phyloP scores from a whole-genome alignment of 106 monocot genomes.

The Platanthera guangdongensis region DNA sequence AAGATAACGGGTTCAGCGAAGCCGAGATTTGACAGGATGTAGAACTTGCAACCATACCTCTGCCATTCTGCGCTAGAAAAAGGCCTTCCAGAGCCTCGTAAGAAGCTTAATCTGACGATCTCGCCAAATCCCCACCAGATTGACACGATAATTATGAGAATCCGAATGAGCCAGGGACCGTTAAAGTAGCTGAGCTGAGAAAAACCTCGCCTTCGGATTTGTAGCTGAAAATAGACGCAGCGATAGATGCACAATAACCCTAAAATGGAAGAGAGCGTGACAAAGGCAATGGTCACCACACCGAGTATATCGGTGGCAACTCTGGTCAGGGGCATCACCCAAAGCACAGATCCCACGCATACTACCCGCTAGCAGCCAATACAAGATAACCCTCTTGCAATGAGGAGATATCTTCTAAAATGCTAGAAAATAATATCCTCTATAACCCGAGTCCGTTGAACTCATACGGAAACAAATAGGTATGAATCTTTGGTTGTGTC shows the following conservation, averaged over 20 bases:
- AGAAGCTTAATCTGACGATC: conserved; percentile 33
- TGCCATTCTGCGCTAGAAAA: conserved; percentile 38
- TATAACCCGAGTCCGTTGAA: neutral
- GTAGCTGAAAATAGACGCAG: conserved; percentile 39
- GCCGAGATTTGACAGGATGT: conserved; percentile 62
- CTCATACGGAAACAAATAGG: neutral
- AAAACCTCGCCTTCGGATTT: conserved; percentile 27
- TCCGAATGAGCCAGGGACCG: conserved; percentile 51
- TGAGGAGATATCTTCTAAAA: neutral
- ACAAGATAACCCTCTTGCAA: conserved; percentile 1
- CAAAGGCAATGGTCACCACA: conserved; percentile 44
- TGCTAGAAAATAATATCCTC: neutral
- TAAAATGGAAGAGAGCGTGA: conserved; percentile 24
- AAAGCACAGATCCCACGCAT: conserved; percentile 35
- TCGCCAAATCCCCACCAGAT: conserved; percentile 62
- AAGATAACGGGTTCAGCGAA: conserved; percentile 66
- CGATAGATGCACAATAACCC: conserved; percentile 45
- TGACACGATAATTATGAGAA: conserved; percentile 35
- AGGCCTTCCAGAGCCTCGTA: conserved; percentile 30
- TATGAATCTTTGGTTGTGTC: neutral
- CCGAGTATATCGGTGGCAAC: conserved; percentile 49
- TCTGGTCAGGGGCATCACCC: conserved; percentile 52
- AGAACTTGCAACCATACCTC: conserved; percentile 48
- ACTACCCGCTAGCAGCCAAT: conserved; percentile 38
- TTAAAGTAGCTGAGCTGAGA: conserved; percentile 48